Conservation (phyloP, 2,329 filamentous ascomycete species). For the Ceratocystis colombiana region DNA sequence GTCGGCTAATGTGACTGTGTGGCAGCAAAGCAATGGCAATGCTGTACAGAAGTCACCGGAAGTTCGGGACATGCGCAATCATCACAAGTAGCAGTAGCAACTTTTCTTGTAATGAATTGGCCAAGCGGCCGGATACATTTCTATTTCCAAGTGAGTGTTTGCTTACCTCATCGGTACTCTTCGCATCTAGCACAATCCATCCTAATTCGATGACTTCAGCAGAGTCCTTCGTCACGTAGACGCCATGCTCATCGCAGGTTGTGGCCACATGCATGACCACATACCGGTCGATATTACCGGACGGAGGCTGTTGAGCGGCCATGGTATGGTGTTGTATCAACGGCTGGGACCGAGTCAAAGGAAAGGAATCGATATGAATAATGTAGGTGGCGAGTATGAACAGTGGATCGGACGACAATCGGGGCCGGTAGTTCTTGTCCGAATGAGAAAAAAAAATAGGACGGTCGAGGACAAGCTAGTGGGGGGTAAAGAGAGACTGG, state of each 20-base stretch:
- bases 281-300: constrained; percentile 81
- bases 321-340: constrained; percentile 28
- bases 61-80: not conserved
- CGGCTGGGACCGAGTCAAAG: not conserved
- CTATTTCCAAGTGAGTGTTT: constrained; percentile 18
- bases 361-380: not conserved
- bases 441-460: not conserved
- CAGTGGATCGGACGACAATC: constrained; percentile 1
- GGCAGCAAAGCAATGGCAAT: not conserved
- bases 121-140: not conserved
- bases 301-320: constrained; percentile 39
- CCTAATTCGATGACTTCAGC: constrained; percentile 98
- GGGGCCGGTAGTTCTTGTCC: constrained; percentile 5
- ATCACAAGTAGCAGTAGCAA: not conserved
- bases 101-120: not conserved
- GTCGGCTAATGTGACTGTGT: not conserved
- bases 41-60: not conserved
- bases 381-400: not conserved
- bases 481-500: not conserved
- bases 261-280: constrained; percentile 97
- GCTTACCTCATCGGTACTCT: constrained; percentile 82
- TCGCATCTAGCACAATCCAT: constrained; percentile 91
- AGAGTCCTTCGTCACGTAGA: constrained; percentile 98
- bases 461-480: constrained; percentile 13
- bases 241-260: constrained; percentile 96